Percentiles rank a stretch among this genome's conserved stretches.
Conservation (phyloP, 2,329 filamentous ascomycete species). For the Alternaria postmessia region DNA sequence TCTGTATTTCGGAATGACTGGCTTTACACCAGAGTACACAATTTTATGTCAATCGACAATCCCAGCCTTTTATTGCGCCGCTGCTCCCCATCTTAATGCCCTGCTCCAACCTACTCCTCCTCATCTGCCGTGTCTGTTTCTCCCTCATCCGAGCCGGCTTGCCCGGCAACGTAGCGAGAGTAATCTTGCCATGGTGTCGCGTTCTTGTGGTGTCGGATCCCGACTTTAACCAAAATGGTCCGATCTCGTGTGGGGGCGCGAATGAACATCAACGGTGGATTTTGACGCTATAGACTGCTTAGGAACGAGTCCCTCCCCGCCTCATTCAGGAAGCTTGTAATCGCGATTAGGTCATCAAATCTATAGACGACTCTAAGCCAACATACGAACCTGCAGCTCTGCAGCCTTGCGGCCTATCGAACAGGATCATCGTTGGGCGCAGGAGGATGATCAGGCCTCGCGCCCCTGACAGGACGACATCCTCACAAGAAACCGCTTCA, state of each 20-base stretch:
- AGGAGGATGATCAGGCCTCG: neutral
- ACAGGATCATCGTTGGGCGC: neutral
- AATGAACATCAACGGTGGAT: conserved; percentile 4
- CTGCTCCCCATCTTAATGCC: neutral
- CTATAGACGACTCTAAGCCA: neutral
- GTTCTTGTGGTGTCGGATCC: conserved; percentile 4
- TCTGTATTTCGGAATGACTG: neutral
- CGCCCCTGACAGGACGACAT: neutral
- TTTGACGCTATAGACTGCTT: neutral
- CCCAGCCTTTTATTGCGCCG: neutral
- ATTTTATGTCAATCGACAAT: neutral
- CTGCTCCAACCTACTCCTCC: neutral
- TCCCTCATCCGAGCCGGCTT: neutral
- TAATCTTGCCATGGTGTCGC: neutral
- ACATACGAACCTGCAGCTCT: neutral
- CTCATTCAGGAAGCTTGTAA: neutral
- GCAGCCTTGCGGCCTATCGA: neutral
- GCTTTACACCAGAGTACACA: neutral
- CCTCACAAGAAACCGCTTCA: neutral
- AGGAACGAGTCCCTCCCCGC: neutral
- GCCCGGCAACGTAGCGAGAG: neutral
- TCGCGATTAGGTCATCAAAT: neutral
- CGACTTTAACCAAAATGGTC: conserved; percentile 6
- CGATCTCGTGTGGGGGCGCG: conserved; percentile 5
- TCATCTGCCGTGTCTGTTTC: neutral